Evolutionary conservation across 805 yeast species (phyloP).

Genomic region (Tetrapisispora pingtungensis): DNA sequence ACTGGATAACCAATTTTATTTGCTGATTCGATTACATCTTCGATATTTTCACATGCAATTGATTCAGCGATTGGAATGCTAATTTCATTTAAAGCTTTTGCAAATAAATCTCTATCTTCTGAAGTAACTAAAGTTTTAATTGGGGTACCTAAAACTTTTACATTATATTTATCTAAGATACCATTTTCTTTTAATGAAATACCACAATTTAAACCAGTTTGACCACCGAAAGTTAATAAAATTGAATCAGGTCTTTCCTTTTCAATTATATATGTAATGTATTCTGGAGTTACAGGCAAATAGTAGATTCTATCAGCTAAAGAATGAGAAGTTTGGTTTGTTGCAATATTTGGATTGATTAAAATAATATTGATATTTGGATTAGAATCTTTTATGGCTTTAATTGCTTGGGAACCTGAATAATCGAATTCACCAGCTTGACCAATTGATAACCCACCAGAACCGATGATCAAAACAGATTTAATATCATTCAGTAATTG

Average conservation of each 20-base stretch:
- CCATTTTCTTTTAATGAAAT: constrained; percentile 93
- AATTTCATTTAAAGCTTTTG: constrained; percentile 90
- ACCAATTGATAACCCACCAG: constrained; percentile 95
- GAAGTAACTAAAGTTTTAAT: constrained; percentile 91
- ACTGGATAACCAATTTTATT: constrained; percentile 84
- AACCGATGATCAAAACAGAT: constrained; percentile 81
- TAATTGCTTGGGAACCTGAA: constrained; percentile 95
- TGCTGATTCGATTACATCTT: constrained; percentile 90
- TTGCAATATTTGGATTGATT: constrained; percentile 93
- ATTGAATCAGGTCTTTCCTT: constrained; percentile 96
- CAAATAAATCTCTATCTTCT: constrained; percentile 94
- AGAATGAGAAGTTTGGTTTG: constrained; percentile 92
- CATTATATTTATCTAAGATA: constrained; percentile 77
- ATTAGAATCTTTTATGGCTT: constrained; percentile 85
- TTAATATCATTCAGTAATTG: constrained; percentile 25
- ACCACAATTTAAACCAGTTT: constrained; percentile 94
- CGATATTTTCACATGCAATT: constrained; percentile 87
- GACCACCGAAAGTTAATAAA: constrained; percentile 95
- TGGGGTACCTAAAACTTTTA: constrained; percentile 96
- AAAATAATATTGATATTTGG: constrained; percentile 71
- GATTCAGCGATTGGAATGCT: constrained; percentile 95
- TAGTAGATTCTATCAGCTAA: constrained; percentile 93
- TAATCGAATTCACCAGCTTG: constrained; percentile 98
- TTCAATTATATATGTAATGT: constrained; percentile 88
- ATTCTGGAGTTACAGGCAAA: constrained; percentile 94